Base-by-base conservation (phyloP, 179 eudicot genomes). In the Silene noctiflora region DNA sequence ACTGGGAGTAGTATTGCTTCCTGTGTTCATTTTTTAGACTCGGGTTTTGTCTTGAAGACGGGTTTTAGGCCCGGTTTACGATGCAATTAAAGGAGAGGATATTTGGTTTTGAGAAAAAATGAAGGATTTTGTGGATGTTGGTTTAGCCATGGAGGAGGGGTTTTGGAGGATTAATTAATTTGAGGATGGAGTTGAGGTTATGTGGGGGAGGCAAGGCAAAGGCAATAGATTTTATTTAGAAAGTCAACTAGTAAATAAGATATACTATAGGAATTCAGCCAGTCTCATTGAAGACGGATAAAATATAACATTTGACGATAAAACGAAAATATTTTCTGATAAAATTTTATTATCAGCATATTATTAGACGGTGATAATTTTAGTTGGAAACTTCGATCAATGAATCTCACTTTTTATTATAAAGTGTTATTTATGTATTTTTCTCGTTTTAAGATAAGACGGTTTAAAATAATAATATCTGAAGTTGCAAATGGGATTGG, bases 181-280 rank as follows among this genome's bases (percentile, higher is more conserved):
- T 4, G 60, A 29, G 13, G n/a, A n/a, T n/a, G n/a, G 74, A 39
- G 58, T 11, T 65, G 76, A 67, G n/a, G 74, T 71, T 79, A 77
- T 66, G 53, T 68, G 79, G 81, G 80, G 74, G 48, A 46, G 65
- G 46, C 14, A n/a, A 27, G 29, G 29, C 29, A 71, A 44, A 5
- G 7, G 9, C 8, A 71, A 44, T 75, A 61, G 53, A 39, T 77
- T 53, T 59, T 51, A 10, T 44, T 61, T 5, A 58, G 39, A 76
- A 83, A 84, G 89, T 88, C 91, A 88, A 88, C 84, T 22, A 44
- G 21, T 69, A 20, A 5, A 39, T 68, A 24, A 20, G 78, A 76
- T 39, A 76, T 39, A 39, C 46, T 35, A 35, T 35, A 35, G 9
- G 9, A n/a, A n/a, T n/a, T n/a, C n/a, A n/a, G n/a, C n/a, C n/a